These are phyloP conservation scores for Phytophthora sojae DNA, from an alignment of 352 stramenopile species.

Conservation along the genomic window DNA sequence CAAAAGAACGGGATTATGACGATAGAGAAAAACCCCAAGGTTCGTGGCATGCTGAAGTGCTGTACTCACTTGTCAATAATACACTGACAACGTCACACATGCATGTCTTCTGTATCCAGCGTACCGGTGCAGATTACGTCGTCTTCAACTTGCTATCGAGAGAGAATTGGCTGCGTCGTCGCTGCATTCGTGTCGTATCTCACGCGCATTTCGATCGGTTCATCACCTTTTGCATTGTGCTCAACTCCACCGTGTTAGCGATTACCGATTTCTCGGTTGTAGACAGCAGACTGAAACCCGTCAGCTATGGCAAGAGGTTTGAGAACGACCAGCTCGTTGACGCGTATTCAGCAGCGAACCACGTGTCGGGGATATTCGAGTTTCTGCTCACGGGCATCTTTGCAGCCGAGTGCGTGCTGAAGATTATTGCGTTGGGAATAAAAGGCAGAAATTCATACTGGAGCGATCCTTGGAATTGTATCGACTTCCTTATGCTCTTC, in stretches of 20 bases:
- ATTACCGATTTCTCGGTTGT: constrained; percentile 79
- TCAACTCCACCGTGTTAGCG: constrained; percentile 83
- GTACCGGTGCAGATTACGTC: background rate
- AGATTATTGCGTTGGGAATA: constrained; percentile 89
- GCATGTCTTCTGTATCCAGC: background rate
- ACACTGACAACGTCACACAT: background rate
- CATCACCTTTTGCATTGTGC: constrained; percentile 82
- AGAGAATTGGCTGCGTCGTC: background rate
- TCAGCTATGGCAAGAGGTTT: constrained; percentile 45
- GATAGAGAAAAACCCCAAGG: background rate
- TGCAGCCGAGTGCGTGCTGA: constrained; percentile 83
- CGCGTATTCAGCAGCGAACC: constrained; percentile 43
- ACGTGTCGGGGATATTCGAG: constrained; percentile 65
- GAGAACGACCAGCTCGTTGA: constrained; percentile 46
- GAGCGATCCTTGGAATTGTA: constrained; percentile 85
- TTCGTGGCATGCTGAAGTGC: background rate
- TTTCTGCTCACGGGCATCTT: constrained; percentile 86
- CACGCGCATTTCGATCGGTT: constrained; percentile 77
- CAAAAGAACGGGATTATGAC: background rate
- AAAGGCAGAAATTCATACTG: constrained; percentile 69
- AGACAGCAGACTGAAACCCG: constrained; percentile 58
- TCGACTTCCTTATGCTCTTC: constrained; percentile 92
- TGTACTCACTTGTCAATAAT: background rate
- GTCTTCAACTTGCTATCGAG: background rate
- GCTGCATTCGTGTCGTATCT: constrained; percentile 50